Evolutionary conservation across 2,329 filamentous ascomycete species (phyloP).

Genomic region (Geosmithia morbida): DNA sequence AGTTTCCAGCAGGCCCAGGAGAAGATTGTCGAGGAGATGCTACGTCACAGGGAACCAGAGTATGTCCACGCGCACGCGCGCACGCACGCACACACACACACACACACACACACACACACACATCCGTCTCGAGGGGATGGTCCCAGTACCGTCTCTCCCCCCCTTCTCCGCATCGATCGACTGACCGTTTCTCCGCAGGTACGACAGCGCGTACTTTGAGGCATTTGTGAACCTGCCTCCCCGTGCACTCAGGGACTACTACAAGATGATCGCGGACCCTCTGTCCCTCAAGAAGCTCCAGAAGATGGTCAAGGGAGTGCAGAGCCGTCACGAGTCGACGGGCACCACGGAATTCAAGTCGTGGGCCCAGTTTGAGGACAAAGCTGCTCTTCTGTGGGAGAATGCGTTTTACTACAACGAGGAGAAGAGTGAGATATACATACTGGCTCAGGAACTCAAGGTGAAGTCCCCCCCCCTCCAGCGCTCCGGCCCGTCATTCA

Average conservation of each 20-base stretch:
- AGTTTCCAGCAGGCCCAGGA: constrained; percentile 77
- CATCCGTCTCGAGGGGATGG: not conserved
- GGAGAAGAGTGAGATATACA: constrained; percentile 74
- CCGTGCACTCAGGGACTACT: constrained; percentile 70
- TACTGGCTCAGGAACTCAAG: constrained; percentile 66
- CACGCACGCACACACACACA: too few species aligned
- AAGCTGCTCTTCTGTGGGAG: constrained; percentile 67
- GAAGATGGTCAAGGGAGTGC: constrained; percentile 60
- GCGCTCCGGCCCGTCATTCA: too few species aligned
- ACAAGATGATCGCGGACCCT: constrained; percentile 67
- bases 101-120: too few species aligned
- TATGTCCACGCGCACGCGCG: too few species aligned
- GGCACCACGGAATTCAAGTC: constrained; percentile 57
- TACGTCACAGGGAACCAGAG: constrained; percentile 54
- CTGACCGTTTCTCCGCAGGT: constrained; percentile 24
- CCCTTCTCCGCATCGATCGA: not conserved
- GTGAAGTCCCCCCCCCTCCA: constrained; percentile 24
- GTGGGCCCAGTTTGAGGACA: constrained; percentile 72
- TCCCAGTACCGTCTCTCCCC: too few species aligned
- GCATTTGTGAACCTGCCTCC: constrained; percentile 70
- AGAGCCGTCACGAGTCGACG: constrained; percentile 51
- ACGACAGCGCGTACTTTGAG: constrained; percentile 54
- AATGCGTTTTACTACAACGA: constrained; percentile 88
- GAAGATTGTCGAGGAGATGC: constrained; percentile 63
- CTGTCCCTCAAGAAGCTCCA: constrained; percentile 65